These are phyloP conservation scores for Larix sibirica DNA, from an alignment of 83 land plant genomes.

Conservation along the genomic window DNA sequence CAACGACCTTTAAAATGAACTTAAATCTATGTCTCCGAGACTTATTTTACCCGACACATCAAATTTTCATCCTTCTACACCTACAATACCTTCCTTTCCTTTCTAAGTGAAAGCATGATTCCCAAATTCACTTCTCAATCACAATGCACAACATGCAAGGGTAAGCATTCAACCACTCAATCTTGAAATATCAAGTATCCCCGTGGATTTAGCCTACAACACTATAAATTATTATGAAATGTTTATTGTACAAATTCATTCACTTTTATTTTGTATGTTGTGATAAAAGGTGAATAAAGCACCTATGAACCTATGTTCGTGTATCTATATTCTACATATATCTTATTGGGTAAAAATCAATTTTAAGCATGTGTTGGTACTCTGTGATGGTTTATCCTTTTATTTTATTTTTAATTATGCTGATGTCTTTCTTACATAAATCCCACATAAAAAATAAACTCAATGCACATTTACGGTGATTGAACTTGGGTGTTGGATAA, in stretches of 20 bases:
- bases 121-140: constrained; percentile 62
- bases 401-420: not conserved
- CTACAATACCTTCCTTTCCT: constrained; percentile 53
- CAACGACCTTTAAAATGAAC: constrained; percentile 81
- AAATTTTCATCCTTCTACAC: constrained; percentile 67
- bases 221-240: not conserved
- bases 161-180: constrained; percentile 23
- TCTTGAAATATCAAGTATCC: not conserved
- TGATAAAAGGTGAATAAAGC: not conserved
- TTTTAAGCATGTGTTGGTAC: not conserved
- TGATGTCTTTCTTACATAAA: no score
- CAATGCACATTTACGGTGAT: no score
- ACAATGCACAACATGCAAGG: constrained; percentile 70
- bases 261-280: not conserved
- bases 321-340: not conserved
- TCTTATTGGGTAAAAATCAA: not conserved
- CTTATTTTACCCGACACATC: constrained; percentile 37
- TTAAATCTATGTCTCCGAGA: constrained; percentile 58
- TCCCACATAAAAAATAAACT: no score
- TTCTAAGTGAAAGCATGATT: constrained; percentile 69
- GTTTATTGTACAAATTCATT: not conserved
- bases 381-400: not conserved
- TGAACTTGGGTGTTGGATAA: no score
- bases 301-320: not conserved
- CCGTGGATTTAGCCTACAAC: not conserved